These are phyloP conservation scores for Phytophthora ramorum DNA, from an alignment of 352 stramenopile genomes.

Conservation along the genomic window DNA sequence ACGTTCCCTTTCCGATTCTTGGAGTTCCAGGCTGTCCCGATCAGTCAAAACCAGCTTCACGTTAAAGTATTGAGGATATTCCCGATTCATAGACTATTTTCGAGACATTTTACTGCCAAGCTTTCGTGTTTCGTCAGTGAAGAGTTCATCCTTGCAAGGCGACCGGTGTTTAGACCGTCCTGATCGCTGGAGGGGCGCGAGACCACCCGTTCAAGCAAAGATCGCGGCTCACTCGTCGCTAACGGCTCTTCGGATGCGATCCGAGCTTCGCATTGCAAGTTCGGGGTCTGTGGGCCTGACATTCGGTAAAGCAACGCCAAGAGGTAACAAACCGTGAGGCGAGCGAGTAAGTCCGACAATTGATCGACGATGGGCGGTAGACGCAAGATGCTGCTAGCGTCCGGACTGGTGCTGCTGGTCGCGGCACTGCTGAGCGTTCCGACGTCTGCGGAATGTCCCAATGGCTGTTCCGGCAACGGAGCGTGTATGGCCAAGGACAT, in stretches of 20 bases:
- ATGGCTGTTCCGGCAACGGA: conserved; percentile 86
- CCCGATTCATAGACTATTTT: too few relatives aligned
- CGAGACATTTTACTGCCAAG: too few relatives aligned
- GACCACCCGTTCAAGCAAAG: too few relatives aligned
- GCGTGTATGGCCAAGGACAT: conserved; percentile 83
- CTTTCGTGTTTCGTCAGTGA: too few relatives aligned
- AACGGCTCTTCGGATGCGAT: conserved; percentile 27
- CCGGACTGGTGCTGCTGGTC: conserved; percentile 26
- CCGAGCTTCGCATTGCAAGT: conserved; percentile 17
- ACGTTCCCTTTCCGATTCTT: too few relatives aligned
- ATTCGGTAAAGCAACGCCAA: conserved; percentile 35
- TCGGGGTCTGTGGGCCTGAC: conserved; percentile 10
- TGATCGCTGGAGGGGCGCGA: too few relatives aligned
- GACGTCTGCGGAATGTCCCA: conserved; percentile 63
- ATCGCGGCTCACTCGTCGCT: conserved; percentile 21
- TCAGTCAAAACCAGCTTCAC: too few relatives aligned
- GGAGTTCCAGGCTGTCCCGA: too few relatives aligned
- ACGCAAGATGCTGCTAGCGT: conserved; percentile 20
- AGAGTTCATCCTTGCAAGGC: too few relatives aligned
- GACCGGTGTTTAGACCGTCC: too few relatives aligned
- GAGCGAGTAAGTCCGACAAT: background rate
- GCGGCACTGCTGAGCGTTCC: conserved; percentile 29
- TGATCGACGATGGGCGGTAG: conserved; percentile 27
- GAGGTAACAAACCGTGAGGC: conserved; percentile 8
- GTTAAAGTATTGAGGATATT: too few relatives aligned